phyloP scores from a whole-genome alignment of 306 rosid genomes.

The Vigna angularis region DNA sequence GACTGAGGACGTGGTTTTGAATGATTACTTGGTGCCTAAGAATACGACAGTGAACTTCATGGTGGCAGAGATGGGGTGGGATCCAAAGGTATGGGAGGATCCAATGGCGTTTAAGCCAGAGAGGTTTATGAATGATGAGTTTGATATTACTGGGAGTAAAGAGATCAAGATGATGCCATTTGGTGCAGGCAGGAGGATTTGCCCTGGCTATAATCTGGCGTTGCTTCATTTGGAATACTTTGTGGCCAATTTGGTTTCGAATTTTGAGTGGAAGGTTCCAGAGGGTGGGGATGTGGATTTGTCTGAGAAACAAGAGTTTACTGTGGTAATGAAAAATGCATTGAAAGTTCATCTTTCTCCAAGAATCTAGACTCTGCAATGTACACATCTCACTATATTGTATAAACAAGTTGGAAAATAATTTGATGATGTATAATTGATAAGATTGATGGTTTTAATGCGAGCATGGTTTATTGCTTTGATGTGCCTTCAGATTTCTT shows the following conservation, averaged over 20 bases:
- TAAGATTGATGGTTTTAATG: no score
- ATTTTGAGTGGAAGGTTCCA: conserved; percentile 46
- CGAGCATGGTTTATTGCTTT: no score
- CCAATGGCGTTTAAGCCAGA: conserved; percentile 53
- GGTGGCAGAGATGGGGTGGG: conserved; percentile 62
- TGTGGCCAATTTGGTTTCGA: conserved; percentile 56
- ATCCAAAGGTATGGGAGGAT: conserved; percentile 56
- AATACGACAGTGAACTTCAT: conserved; percentile 44
- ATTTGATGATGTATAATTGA: neutral
- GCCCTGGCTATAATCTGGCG: conserved; percentile 48
- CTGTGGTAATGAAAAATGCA: conserved; percentile 52
- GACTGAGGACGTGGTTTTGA: conserved; percentile 41
- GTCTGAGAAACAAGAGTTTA: conserved; percentile 47
- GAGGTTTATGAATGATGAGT: conserved; percentile 46
- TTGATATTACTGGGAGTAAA: conserved; percentile 46
- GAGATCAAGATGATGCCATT: conserved; percentile 62
- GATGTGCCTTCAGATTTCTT: no score
- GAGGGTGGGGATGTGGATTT: conserved; percentile 44
- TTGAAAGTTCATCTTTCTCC: conserved; percentile 40
- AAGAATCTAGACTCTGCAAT: conserved; percentile 22
- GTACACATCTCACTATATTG: neutral
- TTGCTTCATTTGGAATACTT: conserved; percentile 54
- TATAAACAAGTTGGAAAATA: neutral
- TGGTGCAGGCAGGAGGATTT: conserved; percentile 60
- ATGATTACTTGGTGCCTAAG: conserved; percentile 38